A percentile compares a stretch with the other conserved stretches of the same genome.
Evolutionary conservation across 768 basidiomycete genomes (phyloP).

Genomic region (Daedaleopsis nitida): DNA sequence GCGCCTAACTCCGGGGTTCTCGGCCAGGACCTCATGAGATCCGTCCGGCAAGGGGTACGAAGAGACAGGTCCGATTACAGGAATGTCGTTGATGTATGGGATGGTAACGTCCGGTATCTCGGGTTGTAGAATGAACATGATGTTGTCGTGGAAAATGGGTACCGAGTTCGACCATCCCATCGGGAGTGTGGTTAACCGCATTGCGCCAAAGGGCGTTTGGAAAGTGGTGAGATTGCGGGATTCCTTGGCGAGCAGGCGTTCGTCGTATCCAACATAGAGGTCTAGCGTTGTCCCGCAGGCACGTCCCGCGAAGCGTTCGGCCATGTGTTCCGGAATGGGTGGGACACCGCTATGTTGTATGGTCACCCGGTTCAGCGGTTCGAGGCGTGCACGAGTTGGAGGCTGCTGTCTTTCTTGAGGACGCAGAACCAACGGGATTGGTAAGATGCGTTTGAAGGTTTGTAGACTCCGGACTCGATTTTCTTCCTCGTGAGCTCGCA

Average conservation of each 20-base stretch:
- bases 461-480: conserved; percentile 40
- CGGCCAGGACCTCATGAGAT: conserved; percentile 35
- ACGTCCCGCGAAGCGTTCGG: conserved; percentile 18
- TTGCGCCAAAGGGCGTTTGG: conserved; percentile 37
- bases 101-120: conserved; percentile 41
- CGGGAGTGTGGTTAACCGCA: conserved; percentile 34
- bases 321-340: conserved; percentile 18
- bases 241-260: conserved; percentile 28
- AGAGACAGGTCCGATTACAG: conserved; percentile 36
- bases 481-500: conserved; percentile 36
- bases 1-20: conserved; percentile 36
- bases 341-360: conserved; percentile 18
- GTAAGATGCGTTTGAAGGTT: conserved; percentile 42
- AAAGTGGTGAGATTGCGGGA: conserved; percentile 45
- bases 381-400: conserved; percentile 28
- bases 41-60: conserved; percentile 32
- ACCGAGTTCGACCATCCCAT: conserved; percentile 47
- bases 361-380: conserved; percentile 28
- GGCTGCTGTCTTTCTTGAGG: conserved; percentile 26
- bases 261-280: conserved; percentile 38
- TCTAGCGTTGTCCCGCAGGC: conserved; percentile 28
- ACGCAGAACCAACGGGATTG: conserved; percentile 44
- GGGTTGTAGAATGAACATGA: conserved; percentile 20
- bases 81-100: conserved; percentile 44
- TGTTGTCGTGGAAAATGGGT: conserved; percentile 43